Evolutionary conservation across 2,329 filamentous ascomycete genomes (phyloP).

Genomic region (Verticillium tricorpus): DNA sequence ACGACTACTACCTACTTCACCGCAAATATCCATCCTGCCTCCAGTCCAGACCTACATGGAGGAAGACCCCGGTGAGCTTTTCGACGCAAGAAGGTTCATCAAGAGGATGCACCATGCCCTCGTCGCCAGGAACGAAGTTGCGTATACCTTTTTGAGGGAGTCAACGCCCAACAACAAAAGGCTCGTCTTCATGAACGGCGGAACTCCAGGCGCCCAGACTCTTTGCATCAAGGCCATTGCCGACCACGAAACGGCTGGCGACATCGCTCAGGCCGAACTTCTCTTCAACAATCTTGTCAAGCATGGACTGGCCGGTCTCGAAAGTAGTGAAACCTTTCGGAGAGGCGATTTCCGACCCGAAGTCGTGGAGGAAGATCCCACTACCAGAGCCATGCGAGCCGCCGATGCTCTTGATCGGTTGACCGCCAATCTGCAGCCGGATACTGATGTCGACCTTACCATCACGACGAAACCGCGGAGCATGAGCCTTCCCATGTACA

Average conservation of each 20-base stretch:
- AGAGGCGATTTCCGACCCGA: background rate
- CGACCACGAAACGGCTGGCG: constrained; percentile 44
- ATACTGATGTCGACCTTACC: constrained; percentile 43
- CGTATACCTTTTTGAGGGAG: constrained; percentile 44
- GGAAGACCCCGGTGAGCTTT: constrained; percentile 16
- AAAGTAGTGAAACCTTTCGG: background rate
- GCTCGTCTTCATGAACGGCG: constrained; percentile 57
- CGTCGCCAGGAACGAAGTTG: constrained; percentile 39
- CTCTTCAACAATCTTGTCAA: constrained; percentile 48
- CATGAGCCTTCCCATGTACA: constrained; percentile 44
- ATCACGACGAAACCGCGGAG: constrained; percentile 36
- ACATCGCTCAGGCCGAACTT: constrained; percentile 42
- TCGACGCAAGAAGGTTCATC: constrained; percentile 33
- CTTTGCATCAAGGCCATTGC: constrained; percentile 52
- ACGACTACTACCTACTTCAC: constrained; percentile 53
- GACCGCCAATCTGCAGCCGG: constrained; percentile 49
- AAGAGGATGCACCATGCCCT: constrained; percentile 47
- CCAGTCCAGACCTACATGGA: constrained; percentile 42
- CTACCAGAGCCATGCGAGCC: constrained; percentile 51
- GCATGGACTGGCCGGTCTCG: constrained; percentile 39
- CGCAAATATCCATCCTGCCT: constrained; percentile 54
- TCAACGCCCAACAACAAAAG: constrained; percentile 43
- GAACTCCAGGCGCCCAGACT: constrained; percentile 48
- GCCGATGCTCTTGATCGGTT: constrained; percentile 53
- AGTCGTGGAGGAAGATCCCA: constrained; percentile 37